Conservation (phyloP, 352 stramenopile species). For the Aphanomyces euteiches region DNA sequence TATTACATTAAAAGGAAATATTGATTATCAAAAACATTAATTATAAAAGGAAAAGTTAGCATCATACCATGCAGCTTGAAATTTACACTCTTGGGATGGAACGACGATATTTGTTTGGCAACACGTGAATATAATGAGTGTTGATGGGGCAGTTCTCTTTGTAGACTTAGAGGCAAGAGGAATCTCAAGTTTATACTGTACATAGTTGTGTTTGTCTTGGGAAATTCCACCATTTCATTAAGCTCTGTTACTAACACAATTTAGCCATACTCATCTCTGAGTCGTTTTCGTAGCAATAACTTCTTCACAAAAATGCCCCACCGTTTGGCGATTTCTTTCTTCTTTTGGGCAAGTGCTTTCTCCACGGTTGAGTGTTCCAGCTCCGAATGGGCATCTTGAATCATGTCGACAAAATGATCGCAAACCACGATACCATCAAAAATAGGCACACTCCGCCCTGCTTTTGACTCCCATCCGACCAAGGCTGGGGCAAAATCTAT, state of each 20-base stretch:
- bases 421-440: constrained; percentile 74
- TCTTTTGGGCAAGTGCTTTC: constrained; percentile 63
- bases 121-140: no score
- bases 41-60: no score
- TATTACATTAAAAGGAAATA: no score
- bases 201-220: no score
- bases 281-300: constrained; percentile 59
- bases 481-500: constrained; percentile 78
- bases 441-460: constrained; percentile 59
- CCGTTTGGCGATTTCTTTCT: constrained; percentile 48
- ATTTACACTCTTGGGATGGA: no score
- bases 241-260: background rate
- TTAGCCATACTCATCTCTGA: constrained; percentile 73
- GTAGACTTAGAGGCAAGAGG: no score
- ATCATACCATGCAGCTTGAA: no score
- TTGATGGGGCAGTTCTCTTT: no score
- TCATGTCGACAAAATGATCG: constrained; percentile 37
- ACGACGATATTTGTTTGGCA: no score
- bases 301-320: constrained; percentile 68
- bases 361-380: constrained; percentile 66
- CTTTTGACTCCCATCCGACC: constrained; percentile 71
- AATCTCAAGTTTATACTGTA: no score
- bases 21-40: no score
- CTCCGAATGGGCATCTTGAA: constrained; percentile 66
- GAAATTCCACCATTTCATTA: no score